Percentiles rank a stretch among this genome's conserved stretches.
Evolutionary conservation across 1,284 basidiomycete species (phyloP).

Genomic region (Microbotryum silenes-acaulis): DNA sequence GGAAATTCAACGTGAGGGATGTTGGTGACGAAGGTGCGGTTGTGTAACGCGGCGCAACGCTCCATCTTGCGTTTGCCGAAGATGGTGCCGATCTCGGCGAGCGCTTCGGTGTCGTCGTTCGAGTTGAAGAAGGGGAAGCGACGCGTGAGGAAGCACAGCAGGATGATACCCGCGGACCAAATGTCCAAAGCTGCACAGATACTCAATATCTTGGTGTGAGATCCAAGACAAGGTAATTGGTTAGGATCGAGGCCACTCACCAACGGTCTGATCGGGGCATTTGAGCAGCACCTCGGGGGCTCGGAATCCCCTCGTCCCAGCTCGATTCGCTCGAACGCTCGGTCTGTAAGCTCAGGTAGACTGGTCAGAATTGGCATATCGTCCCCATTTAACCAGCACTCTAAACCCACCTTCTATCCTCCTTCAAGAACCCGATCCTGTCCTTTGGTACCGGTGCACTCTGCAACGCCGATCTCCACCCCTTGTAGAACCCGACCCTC

Average conservation of each 20-base stretch:
- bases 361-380: neutral
- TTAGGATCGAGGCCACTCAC: conserved; percentile 46
- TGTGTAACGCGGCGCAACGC: conserved; percentile 77
- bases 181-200: conserved; percentile 72
- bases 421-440: conserved; percentile 42
- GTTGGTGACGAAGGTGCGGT: conserved; percentile 76
- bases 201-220: neutral
- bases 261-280: conserved; percentile 85
- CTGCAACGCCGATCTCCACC: conserved; percentile 44
- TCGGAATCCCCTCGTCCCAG: conserved; percentile 92
- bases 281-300: conserved; percentile 95
- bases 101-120: conserved; percentile 85
- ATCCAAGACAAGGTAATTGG: neutral
- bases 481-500: conserved; percentile 30
- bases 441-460: conserved; percentile 37
- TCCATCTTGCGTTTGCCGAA: conserved; percentile 81
- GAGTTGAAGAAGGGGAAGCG: conserved; percentile 96
- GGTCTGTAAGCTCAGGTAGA: conserved; percentile 44
- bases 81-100: conserved; percentile 87
- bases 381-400: neutral
- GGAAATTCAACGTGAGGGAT: conserved; percentile 62
- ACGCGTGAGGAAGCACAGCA: conserved; percentile 82
- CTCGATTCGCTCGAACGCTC: conserved; percentile 86
- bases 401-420: conserved; percentile 41
- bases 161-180: conserved; percentile 88